A percentile compares a stretch with the other conserved stretches of the same genome.
Evolutionary conservation across 139 green algal genomes (phyloP).

Genomic region (Monoraphidium neglectum): DNA sequence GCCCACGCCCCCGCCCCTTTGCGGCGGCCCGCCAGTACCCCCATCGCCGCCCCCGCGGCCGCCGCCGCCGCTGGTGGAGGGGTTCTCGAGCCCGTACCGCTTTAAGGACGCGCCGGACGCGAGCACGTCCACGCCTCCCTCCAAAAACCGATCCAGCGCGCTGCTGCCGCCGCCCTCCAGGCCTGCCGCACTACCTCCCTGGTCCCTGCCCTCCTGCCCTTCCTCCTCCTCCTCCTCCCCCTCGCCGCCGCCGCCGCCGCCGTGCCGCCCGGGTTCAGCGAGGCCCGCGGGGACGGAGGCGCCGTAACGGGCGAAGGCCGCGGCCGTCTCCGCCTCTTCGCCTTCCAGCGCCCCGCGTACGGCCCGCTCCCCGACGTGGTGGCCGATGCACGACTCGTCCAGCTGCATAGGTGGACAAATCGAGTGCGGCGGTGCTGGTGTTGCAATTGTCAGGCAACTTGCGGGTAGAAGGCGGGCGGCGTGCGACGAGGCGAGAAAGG

Average conservation of each 20-base stretch:
- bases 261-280: conserved; percentile 4
- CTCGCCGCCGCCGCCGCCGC: not conserved
- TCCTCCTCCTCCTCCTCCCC: conserved; percentile 14
- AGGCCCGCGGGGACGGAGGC: not conserved
- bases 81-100: conserved; percentile 53
- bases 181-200: not conserved
- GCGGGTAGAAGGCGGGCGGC: too few species aligned
- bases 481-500: too few species aligned
- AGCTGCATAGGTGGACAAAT: too few species aligned
- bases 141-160: conserved; percentile 39
- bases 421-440: not conserved
- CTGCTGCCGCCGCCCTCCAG: not conserved
- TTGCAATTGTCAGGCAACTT: too few species aligned
- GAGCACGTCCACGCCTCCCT: conserved; percentile 30
- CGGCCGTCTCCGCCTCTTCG: conserved; percentile 4
- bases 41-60: not conserved
- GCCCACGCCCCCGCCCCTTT: too few species aligned
- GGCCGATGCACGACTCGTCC: conserved; percentile 79
- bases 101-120: conserved; percentile 17
- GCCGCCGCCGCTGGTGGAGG: conserved; percentile 8
- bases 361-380: conserved; percentile 84
- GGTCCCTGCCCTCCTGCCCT: conserved; percentile 17
- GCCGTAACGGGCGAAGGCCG: conserved; percentile 16
- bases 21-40: too few species aligned
- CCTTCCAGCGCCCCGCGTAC: conserved; percentile 21